Percentiles rank a stretch among this genome's conserved stretches.
phyloP scores from a whole-genome alignment of 768 basidiomycete species.

The Coprinellus micaceus region DNA sequence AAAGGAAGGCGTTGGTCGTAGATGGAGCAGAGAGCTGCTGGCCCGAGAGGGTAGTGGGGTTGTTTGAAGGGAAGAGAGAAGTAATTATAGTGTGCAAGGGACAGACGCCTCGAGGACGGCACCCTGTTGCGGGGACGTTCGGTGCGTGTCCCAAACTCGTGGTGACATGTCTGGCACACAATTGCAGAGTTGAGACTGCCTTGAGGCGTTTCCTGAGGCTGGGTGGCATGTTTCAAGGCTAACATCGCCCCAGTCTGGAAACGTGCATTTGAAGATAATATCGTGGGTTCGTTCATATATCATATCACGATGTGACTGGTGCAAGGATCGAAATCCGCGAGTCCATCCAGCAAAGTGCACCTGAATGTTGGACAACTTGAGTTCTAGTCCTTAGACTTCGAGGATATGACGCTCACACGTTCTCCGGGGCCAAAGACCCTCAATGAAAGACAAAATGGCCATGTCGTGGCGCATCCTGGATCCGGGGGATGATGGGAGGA shows the following conservation, averaged over 20 bases:
- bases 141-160: slow-evolving; percentile 5
- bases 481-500: not conserved
- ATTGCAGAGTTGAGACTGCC: not conserved
- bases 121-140: not conserved
- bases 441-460: too few species aligned
- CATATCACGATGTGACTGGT: slow-evolving; percentile 1
- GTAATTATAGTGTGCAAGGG: slow-evolving; percentile 1
- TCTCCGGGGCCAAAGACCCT: too few species aligned
- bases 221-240: not conserved
- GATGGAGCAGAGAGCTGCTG: not conserved
- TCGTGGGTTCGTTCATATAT: not conserved
- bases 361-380: too few species aligned
- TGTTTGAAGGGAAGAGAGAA: not conserved
- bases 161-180: not conserved
- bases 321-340: not conserved
- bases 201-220: not conserved
- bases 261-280: slow-evolving; percentile 4
- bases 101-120: not conserved
- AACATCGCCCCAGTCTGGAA: not conserved
- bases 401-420: too few species aligned
- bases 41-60: not conserved
- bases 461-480: not conserved
- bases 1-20: not conserved
- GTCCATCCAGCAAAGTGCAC: too few species aligned
- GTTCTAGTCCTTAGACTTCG: too few species aligned